Evolutionary conservation across 169 alveolate species (phyloP), one percentile per base, ranked within the genome.

Genomic region (Cryptosporidium tyzzeri): DNA sequence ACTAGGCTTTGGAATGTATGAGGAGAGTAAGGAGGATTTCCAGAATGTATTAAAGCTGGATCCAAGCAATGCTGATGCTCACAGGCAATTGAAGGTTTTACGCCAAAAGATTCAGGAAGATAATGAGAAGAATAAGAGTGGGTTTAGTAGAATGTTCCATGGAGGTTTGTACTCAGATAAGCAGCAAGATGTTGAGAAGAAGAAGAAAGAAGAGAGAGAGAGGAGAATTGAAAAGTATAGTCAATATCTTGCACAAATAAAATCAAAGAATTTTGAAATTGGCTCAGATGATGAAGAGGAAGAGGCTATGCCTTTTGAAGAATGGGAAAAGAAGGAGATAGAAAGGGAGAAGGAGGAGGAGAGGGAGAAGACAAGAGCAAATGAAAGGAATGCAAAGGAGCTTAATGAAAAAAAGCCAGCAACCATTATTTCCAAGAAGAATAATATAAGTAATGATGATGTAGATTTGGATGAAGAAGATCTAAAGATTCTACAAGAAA

Each of bases 391-490:
- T 51, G 69, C 70, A 69, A 85, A 84, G 89, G 93, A 85, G 92
- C 48, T 85, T 62, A 91, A 37, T 85, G 84, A 61, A 94, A 91
- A 69, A 65, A 70, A 37, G 55, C 62, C 84, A 44, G 41, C 84
- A 45, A 67, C 86, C 5, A 69, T 93, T 16, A 91, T 70, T 23
- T 58, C 86, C 9, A 50, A 91, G 0, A 80, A 70, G 65, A 80
- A 89, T 62, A 80, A 89, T 62, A 80, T 93, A 71, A 74, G 94
- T 61, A 68, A 73, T 91, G 68, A 65, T 45, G 89, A 80, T 16
- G 75, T 80, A 5, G 97, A 94, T 35, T 71, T 94, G 37, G 97
- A 94, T 68, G 97, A 94, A 45, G 97, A 94, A 91, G 97, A 94
- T 84, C 91, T 93, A 70, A 94, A 92, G 91, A 94, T 94, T 39